phyloP scores from a whole-genome alignment of 2,329 filamentous ascomycete species.

The Colletotrichum sp. region DNA sequence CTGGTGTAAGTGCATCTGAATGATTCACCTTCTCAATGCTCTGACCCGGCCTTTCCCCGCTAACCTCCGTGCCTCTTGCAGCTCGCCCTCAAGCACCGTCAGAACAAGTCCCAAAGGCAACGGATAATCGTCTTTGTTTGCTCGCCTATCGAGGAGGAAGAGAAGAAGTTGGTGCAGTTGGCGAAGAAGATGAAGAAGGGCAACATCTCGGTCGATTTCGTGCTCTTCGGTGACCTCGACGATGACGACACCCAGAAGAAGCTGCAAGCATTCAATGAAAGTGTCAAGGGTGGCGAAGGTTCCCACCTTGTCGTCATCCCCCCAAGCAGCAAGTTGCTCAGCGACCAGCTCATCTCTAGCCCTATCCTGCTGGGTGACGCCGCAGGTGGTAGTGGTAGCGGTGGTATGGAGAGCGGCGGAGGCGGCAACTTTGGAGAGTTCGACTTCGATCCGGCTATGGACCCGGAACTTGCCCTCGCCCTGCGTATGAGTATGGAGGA shows the following conservation, averaged over 20 bases:
- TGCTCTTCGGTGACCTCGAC: constrained; percentile 92
- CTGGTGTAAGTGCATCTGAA: constrained; percentile 68
- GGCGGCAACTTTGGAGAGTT: constrained; percentile 73
- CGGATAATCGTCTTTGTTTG: constrained; percentile 97
- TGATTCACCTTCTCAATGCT: not conserved
- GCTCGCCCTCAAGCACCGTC: constrained; percentile 96
- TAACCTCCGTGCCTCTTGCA: constrained; percentile 41
- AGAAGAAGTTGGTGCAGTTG: constrained; percentile 86
- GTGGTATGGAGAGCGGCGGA: constrained; percentile 53
- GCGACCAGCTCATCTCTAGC: constrained; percentile 87
- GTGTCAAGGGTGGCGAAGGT: constrained; percentile 88
- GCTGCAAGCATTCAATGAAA: constrained; percentile 90
- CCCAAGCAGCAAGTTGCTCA: constrained; percentile 89
- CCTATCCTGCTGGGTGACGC: constrained; percentile 89
- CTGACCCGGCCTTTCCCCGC: constrained; percentile 20
- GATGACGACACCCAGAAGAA: constrained; percentile 90
- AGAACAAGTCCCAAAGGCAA: constrained; percentile 96
- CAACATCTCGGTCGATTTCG: constrained; percentile 91
- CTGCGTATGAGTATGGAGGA: constrained; percentile 98
- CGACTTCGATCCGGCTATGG: constrained; percentile 87
- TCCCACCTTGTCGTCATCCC: constrained; percentile 91
- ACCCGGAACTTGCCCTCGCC: constrained; percentile 92
- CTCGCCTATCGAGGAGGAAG: constrained; percentile 87
- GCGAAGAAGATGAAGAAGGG: constrained; percentile 99
- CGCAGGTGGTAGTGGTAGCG: constrained; percentile 55